Conservation (phyloP, 2,329 filamentous ascomycete species). For the Ophiostoma novo-ulmi region DNA sequence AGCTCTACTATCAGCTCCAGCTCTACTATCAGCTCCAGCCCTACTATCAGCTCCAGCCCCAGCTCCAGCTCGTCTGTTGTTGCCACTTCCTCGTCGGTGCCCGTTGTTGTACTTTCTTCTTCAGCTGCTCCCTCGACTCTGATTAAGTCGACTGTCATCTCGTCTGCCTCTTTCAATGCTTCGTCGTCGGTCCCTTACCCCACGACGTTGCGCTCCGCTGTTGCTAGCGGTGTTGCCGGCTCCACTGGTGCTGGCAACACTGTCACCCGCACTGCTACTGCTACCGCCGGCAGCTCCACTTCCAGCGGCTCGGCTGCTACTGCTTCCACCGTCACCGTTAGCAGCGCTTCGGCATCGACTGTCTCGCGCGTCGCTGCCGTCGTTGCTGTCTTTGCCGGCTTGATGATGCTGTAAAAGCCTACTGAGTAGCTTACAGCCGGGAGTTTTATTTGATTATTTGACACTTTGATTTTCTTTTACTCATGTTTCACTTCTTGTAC, state of each 20-base stretch:
- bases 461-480: background rate
- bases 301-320: background rate
- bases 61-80: slow-evolving; percentile 9
- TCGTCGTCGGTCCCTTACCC: slow-evolving; percentile 16
- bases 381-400: background rate
- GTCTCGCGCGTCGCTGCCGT: slow-evolving; percentile 4
- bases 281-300: background rate
- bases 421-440: slow-evolving; percentile 1
- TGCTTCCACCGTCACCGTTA: background rate
- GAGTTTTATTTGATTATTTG: background rate
- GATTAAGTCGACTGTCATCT: background rate
- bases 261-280: background rate
- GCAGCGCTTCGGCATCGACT: slow-evolving; percentile 2
- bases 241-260: background rate
- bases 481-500: slow-evolving; percentile 2
- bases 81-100: slow-evolving; percentile 5
- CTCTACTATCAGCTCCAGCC: slow-evolving; percentile 2
- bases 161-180: background rate
- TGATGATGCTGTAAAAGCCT: slow-evolving; percentile 13
- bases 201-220: background rate
- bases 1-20: background rate
- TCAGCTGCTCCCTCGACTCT: background rate
- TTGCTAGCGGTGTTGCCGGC: background rate
- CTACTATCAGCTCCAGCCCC: background rate
- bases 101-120: background rate